Base-by-base conservation (phyloP, 768 basidiomycete species). In the Termitomyces heimii region DNA sequence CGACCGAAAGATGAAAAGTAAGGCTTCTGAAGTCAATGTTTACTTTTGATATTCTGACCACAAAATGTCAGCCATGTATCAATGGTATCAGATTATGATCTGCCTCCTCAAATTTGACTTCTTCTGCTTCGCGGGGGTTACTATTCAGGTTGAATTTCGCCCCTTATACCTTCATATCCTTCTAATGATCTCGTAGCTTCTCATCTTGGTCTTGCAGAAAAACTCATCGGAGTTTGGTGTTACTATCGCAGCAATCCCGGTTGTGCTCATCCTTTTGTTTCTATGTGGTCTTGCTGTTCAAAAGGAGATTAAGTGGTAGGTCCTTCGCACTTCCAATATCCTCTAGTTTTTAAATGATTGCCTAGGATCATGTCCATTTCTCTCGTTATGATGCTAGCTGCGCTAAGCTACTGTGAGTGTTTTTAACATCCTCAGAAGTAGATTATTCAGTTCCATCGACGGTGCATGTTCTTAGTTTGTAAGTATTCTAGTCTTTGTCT, bases 81-180 rank as follows among this genome's bases (percentile, higher is more conserved):
- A 88, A 64, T 91, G 76, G 71, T 94, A 94, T 66, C 88, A 94
- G 72, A 82, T 94, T 64, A 82, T 92, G 78, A 83, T 94, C 46
- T 92, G 89, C 66, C 78, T 94, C 53, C 81, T 94, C 63, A 94
- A 92, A 68, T 92, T 94, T 68, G 91, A 94, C 70, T 94, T 92
- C 70, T 94, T 94, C 75, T 84, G 82, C 69, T 93, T 94, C 67
- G 78, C 81, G 22, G 92, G 87, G n/a, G 86, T 93, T 26, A 92
- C 91, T 2, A 92, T 92, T 81, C 92, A 94, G 83, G 91, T 82
- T 51, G 35, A 28, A 51, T 55, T 12, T 16, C 40, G 51, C 6
- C 46, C 45, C n/a, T 40, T 40, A 44, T 40, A 56, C 35, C 6
- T 39, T 32, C 32, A 45, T 22, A 46, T 52, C 22, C 29, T 24